Percentiles rank a stretch among this genome's conserved stretches.
phyloP scores from a whole-genome alignment of 257 asterid species.

The Hygrophila difformis region DNA sequence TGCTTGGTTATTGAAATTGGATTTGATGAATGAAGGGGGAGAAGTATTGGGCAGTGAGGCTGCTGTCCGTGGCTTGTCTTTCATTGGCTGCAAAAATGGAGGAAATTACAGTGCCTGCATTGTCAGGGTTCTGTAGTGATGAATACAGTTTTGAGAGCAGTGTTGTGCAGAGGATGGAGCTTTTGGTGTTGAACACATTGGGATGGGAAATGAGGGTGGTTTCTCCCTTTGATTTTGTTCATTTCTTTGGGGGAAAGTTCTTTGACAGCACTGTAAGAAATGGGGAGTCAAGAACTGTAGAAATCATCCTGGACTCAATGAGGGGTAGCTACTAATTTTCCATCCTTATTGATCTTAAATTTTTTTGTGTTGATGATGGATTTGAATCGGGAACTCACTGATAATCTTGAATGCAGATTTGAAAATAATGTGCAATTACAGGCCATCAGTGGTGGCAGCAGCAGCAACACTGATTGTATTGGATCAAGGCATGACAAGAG shows the following conservation, averaged over 20 bases:
- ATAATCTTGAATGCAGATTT: conserved; percentile 48
- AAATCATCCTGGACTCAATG: conserved; percentile 22
- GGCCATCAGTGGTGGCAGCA: conserved; percentile 38
- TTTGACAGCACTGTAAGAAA: conserved; percentile 25
- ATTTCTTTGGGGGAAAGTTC: conserved; percentile 33
- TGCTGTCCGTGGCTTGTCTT: conserved; percentile 46
- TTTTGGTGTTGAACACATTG: conserved; percentile 38
- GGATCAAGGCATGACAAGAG: conserved; percentile 30
- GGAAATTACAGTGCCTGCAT: conserved; percentile 30
- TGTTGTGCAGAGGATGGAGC: conserved; percentile 48
- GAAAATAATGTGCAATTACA: conserved; percentile 25
- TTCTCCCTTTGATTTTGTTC: conserved; percentile 44
- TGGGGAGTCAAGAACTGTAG: conserved; percentile 17
- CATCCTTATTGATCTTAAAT: not conserved
- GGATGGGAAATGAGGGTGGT: conserved; percentile 47
- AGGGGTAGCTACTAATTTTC: conserved; percentile 22
- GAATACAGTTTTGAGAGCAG: conserved; percentile 31
- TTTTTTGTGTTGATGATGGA: not conserved
- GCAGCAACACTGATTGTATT: conserved; percentile 51
- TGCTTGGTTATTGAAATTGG: not conserved
- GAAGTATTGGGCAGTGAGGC: conserved; percentile 30
- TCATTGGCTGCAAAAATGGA: conserved; percentile 67
- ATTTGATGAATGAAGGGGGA: conserved; percentile 8
- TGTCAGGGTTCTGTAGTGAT: conserved; percentile 26
- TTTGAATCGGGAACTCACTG: not conserved